phyloP scores from a whole-genome alignment of 2,329 filamentous ascomycete species.

The Mycosphaerella arachidis region DNA sequence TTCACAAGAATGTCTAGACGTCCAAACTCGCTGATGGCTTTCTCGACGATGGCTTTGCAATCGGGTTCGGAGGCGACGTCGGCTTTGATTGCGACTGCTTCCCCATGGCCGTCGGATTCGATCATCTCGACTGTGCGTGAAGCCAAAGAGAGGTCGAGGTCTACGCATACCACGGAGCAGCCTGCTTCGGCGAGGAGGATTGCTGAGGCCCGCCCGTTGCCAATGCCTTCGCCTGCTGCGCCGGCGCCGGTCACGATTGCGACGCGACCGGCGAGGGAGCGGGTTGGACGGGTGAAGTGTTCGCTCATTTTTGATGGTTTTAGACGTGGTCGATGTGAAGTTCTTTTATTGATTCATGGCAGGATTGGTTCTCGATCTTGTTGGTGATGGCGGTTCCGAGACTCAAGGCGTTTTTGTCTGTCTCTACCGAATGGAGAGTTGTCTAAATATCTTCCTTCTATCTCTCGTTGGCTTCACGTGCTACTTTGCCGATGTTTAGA shows the following conservation, averaged over 20 bases:
- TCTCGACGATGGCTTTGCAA: slow-evolving; percentile 43
- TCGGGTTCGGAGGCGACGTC: slow-evolving; percentile 54
- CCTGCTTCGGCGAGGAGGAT: slow-evolving; percentile 58
- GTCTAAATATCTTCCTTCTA: too few species aligned
- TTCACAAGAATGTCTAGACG: slow-evolving; percentile 61
- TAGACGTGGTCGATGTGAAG: too few species aligned
- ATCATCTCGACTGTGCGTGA: slow-evolving; percentile 53
- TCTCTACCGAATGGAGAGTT: too few species aligned
- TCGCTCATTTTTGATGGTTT: slow-evolving; percentile 23
- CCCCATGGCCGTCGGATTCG: slow-evolving; percentile 36
- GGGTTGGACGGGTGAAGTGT: slow-evolving; percentile 32
- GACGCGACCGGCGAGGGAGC: slow-evolving; percentile 41
- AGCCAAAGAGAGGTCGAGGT: slow-evolving; percentile 49
- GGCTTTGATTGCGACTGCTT: slow-evolving; percentile 43
- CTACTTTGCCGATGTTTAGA: too few species aligned
- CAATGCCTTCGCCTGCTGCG: slow-evolving; percentile 53
- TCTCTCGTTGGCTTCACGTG: too few species aligned
- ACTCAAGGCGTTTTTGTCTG: too few species aligned
- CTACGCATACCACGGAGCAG: slow-evolving; percentile 56
- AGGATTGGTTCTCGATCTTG: too few species aligned
- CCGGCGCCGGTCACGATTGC: slow-evolving; percentile 60
- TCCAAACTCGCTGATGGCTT: slow-evolving; percentile 48
- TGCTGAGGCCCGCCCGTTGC: slow-evolving; percentile 56
- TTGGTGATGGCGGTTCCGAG: too few species aligned
- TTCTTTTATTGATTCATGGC: too few species aligned